Evolutionary conservation across 1,284 basidiomycete genomes (phyloP).

Genomic region (Puccinia hordei): DNA sequence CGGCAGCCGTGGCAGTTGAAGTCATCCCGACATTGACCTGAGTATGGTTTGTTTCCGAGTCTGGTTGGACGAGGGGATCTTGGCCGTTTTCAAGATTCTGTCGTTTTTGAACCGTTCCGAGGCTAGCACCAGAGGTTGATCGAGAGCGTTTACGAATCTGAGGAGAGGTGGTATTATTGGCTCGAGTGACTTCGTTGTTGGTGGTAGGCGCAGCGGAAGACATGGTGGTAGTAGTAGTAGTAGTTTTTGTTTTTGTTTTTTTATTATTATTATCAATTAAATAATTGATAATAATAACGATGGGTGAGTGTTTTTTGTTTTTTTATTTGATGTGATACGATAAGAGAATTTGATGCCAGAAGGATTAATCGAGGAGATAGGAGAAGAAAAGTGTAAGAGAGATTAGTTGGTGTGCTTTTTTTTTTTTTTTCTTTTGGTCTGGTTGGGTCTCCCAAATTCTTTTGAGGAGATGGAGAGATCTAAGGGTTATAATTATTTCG

Average conservation of each 20-base stretch:
- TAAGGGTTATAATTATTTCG: too few relatives aligned
- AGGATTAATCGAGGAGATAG: background rate
- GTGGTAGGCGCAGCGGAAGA: background rate
- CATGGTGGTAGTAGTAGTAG: too few relatives aligned
- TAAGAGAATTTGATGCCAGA: background rate
- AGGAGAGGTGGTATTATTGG: background rate
- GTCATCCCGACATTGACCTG: slow-evolving; percentile 16
- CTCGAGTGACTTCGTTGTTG: slow-evolving; percentile 7
- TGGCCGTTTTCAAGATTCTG: slow-evolving; percentile 18
- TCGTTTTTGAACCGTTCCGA: slow-evolving; percentile 21
- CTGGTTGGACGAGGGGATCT: background rate
- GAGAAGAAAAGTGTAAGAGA: background rate
- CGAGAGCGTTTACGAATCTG: slow-evolving; percentile 34
- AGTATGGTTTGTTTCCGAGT: background rate
- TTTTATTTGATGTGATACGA: background rate
- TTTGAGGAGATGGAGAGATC: too few relatives aligned
- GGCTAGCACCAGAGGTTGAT: slow-evolving; percentile 9
- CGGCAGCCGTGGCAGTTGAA: slow-evolving; percentile 8
- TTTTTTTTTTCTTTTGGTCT: too few relatives aligned
- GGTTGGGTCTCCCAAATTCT: too few relatives aligned
- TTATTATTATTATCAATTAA: background rate
- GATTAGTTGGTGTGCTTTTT: slow-evolving; percentile 20
- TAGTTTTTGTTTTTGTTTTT: slow-evolving; percentile 15
- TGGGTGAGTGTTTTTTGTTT: background rate
- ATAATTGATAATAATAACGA: background rate